Base-by-base conservation (phyloP, 768 basidiomycete species). In the Leucosporidium creatinivorum region DNA sequence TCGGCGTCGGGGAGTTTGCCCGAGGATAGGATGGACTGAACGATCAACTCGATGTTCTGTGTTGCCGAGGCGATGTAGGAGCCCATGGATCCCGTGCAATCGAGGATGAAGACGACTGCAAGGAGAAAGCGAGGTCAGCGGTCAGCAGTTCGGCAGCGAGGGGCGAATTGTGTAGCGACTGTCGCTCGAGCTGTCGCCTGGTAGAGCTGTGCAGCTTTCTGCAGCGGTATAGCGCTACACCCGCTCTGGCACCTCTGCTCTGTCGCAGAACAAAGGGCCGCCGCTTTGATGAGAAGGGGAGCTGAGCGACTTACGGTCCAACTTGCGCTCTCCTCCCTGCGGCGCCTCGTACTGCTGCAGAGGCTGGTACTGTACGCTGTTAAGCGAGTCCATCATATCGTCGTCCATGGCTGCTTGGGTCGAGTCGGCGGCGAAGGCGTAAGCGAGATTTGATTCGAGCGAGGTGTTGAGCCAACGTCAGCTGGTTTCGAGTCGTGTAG, bases 11-110 rank as follows among this genome's bases (percentile, higher is more conserved):
- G 87, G 25, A 98, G 84, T 75, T 88, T 89, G 50, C 92, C 92
- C 30, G 92, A 93, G 80, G 92, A 88, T 79, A 90, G 90, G 70
- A 98, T 98, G 80, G 89, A 87, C 57, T 88, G 88, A 77, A 89
- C 93, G 76, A 97, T 98, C 77, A 89, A 85, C 30, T 56, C 55
- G 30, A 26, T 56, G 10, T 26, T 19, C 48, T 49, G 9, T 6
- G 52, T 7, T 28, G 69, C 26, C 51, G 67, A 68, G n/a, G 65
- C 59, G 30, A 73, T 67, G 59, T 73, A 73, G n/a, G 65, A 67
- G 10, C 71, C 71, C 71, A 73, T 73, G 23, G 70, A 59, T 69
- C 72, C 72, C 0, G 72, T 73, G 55, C 66, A 69, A 39, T 73
- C 72, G 17, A 73, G 66, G 28, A 73, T 68, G 66, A 73, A 73